Base-by-base conservation (phyloP, 1,284 basidiomycete species). In the Moesziomyces antarcticus region DNA sequence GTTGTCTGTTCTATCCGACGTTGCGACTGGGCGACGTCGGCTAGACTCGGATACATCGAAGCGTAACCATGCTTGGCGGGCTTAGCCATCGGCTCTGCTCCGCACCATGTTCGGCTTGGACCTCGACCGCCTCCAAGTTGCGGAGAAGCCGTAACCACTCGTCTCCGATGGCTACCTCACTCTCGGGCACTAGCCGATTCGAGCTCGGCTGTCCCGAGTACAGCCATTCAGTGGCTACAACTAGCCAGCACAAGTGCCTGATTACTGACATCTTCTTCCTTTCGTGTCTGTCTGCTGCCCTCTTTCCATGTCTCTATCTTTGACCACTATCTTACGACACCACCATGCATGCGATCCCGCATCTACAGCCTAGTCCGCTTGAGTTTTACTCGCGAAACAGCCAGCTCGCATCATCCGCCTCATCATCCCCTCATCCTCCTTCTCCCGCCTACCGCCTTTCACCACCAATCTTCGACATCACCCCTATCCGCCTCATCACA, bases 311-410 rank as follows among this genome's bases (percentile, higher is more conserved):
- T 40, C 37, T 40, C 20, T 49, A 40, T 6, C 37, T 53, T 2
- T 27, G 18, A 13, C 5, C 20, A 30, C 27, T 35, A 2, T 11
- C 22, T 14, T 20, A 33, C 25, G 10, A 40, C 3, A 14, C 33
- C 55, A 44, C 24, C 45, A 45, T 62, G 48, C 20, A 40, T 18
- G 14, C 1, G 3, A 16, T 55, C 21, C 18, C 7, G 14, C 14
- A 43, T n/a, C 64, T 55, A 59, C 72, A 78, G 77, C 77, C 66
- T 78, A 79, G 77, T 79, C 75, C 77, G 77, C 77, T 79, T 75
- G 75, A 78, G 75, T 78, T 73, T 53, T 73, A 79, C 77, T 79
- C 77, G 77, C 77, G 77, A 77, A 79, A 79, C 68, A 70, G 77
- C 75, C 69, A 56, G 73, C 68, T 78, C 68, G 49, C 41, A 33